Base-by-base conservation (phyloP, 495 filamentous ascomycete genomes). In the Venustampulla echinocandica region DNA sequence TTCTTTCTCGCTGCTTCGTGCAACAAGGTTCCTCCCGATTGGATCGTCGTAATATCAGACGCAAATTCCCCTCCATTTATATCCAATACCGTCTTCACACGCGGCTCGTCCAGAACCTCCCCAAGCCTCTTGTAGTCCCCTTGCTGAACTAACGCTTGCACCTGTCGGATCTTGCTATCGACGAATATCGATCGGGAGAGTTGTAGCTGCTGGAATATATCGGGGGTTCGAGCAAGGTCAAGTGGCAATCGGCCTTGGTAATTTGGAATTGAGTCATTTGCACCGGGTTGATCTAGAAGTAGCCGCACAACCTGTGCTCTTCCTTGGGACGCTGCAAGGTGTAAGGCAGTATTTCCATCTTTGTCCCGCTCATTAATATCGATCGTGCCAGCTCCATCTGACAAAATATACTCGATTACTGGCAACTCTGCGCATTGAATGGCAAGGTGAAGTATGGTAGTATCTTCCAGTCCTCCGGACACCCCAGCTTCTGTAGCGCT, bases 321-420 rank as follows among this genome's bases (percentile, higher is more conserved):
- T 1, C 90, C 88, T 35, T 96, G 81, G 55, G 77, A 74, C 7
- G 90, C 80, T 11, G 92, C 92, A 21, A 96, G 63, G 61, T 98
- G 92, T 21, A 98, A 74, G 2, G 93, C 84, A 0, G 88, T 95
- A 57, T 96, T 97, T 20, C 92, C 92, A 57, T 95, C 89, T 41
- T 82, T 80, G 55, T 98, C 92, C 21, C 84, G 82, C 21, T 82
- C 80, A 66, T 97, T 98, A 57, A 97, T 69, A 59, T 97, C 86
- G 40, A 93, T 65, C 9, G 73, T 71, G 6, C 70, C 70, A 33
- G 68, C 67, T 10, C 78, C 80, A 37, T 80, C 75, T 4, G 88
- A 89, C 18, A 98, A 66, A 6, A 97, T 82, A 54, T 86, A 95
- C 64, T 98, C 93, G n/a, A 98, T 81, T 10, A 98, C 88, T n/a